phyloP scores from a whole-genome alignment of 352 stramenopile species.

The Thalassiosira hispida region DNA sequence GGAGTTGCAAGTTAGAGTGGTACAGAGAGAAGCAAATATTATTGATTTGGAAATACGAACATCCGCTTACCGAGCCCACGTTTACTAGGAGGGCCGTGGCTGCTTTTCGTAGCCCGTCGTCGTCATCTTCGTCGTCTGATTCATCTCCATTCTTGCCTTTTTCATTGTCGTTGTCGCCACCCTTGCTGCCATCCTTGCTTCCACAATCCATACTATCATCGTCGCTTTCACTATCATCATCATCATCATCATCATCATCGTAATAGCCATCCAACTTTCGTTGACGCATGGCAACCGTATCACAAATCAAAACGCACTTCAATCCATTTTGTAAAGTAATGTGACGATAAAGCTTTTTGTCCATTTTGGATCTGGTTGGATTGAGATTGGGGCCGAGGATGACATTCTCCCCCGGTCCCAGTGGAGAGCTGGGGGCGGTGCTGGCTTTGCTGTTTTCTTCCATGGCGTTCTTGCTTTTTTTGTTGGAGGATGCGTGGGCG shows the following conservation, averaged over 20 bases:
- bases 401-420: neutral
- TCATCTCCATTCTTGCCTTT: constrained; percentile 39
- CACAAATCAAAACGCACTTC: constrained; percentile 72
- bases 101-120: constrained; percentile 67
- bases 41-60: too few species aligned
- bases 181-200: neutral
- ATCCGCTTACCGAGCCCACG: too few species aligned
- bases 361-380: constrained; percentile 45
- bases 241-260: constrained; percentile 36
- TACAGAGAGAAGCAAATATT: too few species aligned
- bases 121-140: constrained; percentile 28
- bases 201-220: too few species aligned
- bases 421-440: neutral
- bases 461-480: too few species aligned
- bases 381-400: constrained; percentile 41
- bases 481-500: too few species aligned
- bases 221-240: constrained; percentile 41
- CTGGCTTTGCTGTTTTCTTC: too few species aligned
- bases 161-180: constrained; percentile 34
- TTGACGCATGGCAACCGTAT: constrained; percentile 75
- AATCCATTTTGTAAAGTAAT: constrained; percentile 80
- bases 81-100: constrained; percentile 81
- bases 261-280: constrained; percentile 44
- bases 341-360: constrained; percentile 79
- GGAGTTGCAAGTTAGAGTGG: too few species aligned